These are phyloP conservation scores for Lasiosphaeris hirsuta DNA, from an alignment of 495 filamentous ascomycete species.

Conservation along the genomic window DNA sequence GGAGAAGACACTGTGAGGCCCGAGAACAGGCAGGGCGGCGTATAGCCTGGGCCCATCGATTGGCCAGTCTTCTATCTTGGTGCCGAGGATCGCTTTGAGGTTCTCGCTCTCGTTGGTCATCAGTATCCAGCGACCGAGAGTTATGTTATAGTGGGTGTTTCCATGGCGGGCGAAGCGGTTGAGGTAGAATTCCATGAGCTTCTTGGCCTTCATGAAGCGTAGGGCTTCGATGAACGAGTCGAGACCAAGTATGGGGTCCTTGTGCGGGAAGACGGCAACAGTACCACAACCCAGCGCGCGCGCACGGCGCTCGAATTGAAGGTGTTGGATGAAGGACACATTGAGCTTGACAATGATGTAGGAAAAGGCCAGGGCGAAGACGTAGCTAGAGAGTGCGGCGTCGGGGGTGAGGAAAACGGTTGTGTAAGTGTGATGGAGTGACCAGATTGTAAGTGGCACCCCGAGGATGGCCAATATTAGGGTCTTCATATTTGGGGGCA, in stretches of 20 bases:
- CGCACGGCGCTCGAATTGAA: slow-evolving; percentile 16
- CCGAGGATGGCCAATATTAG: neutral
- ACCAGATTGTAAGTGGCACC: slow-evolving; percentile 1
- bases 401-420: neutral
- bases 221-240: slow-evolving; percentile 34
- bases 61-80: slow-evolving; percentile 61
- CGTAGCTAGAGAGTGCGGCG: neutral
- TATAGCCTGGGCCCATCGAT: slow-evolving; percentile 32
- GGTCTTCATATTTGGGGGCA: no score
- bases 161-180: slow-evolving; percentile 23
- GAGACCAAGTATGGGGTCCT: slow-evolving; percentile 42
- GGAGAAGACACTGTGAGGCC: slow-evolving; percentile 59
- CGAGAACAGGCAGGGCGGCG: slow-evolving; percentile 33
- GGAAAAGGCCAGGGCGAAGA: neutral
- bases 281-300: slow-evolving; percentile 18
- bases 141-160: slow-evolving; percentile 30
- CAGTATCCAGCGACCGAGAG: slow-evolving; percentile 31
- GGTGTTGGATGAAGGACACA: slow-evolving; percentile 8
- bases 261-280: slow-evolving; percentile 31
- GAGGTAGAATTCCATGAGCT: slow-evolving; percentile 23
- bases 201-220: slow-evolving; percentile 25
- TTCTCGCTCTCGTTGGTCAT: slow-evolving; percentile 71
- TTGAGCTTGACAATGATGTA: neutral
- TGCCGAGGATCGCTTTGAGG: slow-evolving; percentile 65
- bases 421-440: neutral